Conservation (phyloP, 1,139 yeast genomes). For the Candida smagusa region DNA sequence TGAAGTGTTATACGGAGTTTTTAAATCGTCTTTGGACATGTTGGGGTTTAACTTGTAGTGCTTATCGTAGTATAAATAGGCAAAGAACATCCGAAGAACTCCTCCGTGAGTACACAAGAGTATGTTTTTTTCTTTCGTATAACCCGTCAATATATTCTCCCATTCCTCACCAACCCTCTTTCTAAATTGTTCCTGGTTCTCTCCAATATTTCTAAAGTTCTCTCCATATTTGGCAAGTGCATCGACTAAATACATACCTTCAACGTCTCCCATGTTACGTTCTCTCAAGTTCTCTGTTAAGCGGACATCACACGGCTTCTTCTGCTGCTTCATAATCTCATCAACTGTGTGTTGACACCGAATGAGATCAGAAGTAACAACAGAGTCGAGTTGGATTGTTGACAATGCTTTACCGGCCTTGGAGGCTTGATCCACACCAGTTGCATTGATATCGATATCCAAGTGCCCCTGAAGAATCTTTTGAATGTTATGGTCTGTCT, state of each 20-base stretch:
- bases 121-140: slow-evolving; percentile 45
- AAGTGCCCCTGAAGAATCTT: slow-evolving; percentile 75
- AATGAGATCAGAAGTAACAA: slow-evolving; percentile 57
- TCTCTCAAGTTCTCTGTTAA: slow-evolving; percentile 57
- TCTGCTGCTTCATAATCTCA: slow-evolving; percentile 33
- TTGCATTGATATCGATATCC: slow-evolving; percentile 56
- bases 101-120: slow-evolving; percentile 85
- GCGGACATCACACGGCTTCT: slow-evolving; percentile 12
- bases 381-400: slow-evolving; percentile 43
- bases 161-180: slow-evolving; percentile 51
- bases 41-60: slow-evolving; percentile 35
- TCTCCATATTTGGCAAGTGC: slow-evolving; percentile 51
- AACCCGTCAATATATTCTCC: slow-evolving; percentile 37
- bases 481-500: slow-evolving; percentile 64
- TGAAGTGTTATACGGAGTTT: slow-evolving; percentile 72
- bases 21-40: slow-evolving; percentile 41
- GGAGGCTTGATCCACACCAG: slow-evolving; percentile 56
- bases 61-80: slow-evolving; percentile 38
- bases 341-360: slow-evolving; percentile 58
- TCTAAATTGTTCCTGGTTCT: slow-evolving; percentile 37
- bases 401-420: slow-evolving; percentile 44
- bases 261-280: slow-evolving; percentile 72
- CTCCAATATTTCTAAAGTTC: slow-evolving; percentile 44
- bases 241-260: slow-evolving; percentile 68
- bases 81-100: slow-evolving; percentile 61